Conservation (phyloP, 176 grass and related monocot species). For the Canna indica region DNA sequence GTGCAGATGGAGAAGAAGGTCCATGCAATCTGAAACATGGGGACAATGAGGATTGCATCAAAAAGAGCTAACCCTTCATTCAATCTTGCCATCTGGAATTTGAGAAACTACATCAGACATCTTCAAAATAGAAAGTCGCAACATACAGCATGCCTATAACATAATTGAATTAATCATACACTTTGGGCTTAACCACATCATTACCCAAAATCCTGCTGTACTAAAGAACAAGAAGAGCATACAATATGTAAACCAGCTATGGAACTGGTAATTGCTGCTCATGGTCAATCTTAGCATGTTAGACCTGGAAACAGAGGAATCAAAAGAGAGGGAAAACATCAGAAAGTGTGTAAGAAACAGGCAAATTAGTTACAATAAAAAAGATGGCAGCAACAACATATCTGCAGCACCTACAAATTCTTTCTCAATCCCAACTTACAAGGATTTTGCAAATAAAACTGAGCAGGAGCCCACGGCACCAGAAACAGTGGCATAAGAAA, state of each 20-base stretch:
- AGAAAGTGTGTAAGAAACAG: slow-evolving; percentile 18
- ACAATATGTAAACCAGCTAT: slow-evolving; percentile 94
- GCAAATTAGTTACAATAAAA: slow-evolving; percentile 10
- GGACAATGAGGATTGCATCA: slow-evolving; percentile 94
- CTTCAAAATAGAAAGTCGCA: background rate
- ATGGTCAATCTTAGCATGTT: slow-evolving; percentile 92
- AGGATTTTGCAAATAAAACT: slow-evolving; percentile 94
- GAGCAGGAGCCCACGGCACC: slow-evolving; percentile 94
- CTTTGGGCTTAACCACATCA: slow-evolving; percentile 2
- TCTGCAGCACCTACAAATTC: slow-evolving; percentile 12
- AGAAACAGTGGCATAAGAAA: slow-evolving; percentile 95
- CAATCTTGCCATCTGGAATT: slow-evolving; percentile 82
- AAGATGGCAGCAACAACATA: background rate
- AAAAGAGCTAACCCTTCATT: slow-evolving; percentile 93
- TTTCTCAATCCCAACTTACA: slow-evolving; percentile 42
- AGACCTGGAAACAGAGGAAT: slow-evolving; percentile 52
- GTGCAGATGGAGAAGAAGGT: slow-evolving; percentile 98
- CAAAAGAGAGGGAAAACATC: background rate
- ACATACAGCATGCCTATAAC: too few species aligned
- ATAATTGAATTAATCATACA: background rate
- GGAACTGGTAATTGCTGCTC: slow-evolving; percentile 76
- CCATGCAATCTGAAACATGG: slow-evolving; percentile 99
- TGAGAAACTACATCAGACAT: slow-evolving; percentile 25
- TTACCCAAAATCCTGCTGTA: slow-evolving; percentile 99
- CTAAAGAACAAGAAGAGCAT: slow-evolving; percentile 80